These are phyloP conservation scores for Erodium texanum DNA, from an alignment of 441 rosid genomes.

Conservation along the genomic window DNA sequence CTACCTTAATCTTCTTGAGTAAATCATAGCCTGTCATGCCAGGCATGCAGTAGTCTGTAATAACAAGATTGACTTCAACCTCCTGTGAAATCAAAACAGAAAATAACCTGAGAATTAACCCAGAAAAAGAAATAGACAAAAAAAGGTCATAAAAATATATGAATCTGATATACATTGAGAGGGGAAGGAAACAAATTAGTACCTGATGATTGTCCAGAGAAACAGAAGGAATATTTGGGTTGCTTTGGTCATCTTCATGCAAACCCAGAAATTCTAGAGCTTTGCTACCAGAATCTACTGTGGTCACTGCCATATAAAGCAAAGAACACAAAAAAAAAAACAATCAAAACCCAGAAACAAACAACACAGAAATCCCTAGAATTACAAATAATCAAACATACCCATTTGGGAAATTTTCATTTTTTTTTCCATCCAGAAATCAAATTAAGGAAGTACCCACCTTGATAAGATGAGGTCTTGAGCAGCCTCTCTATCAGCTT, in stretches of 20 bases:
- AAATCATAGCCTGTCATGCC: slow-evolving; percentile 74
- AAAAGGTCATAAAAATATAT: background rate
- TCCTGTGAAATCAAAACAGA: slow-evolving; percentile 31
- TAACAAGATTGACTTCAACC: slow-evolving; percentile 50
- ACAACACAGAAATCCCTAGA: background rate
- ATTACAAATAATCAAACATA: background rate
- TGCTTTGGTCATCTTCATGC: slow-evolving; percentile 22
- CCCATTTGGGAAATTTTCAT: background rate
- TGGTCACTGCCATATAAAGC: slow-evolving; percentile 33
- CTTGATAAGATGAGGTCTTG: slow-evolving; percentile 59
- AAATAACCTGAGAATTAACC: background rate
- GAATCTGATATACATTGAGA: slow-evolving; percentile 10
- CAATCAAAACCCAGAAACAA: background rate
- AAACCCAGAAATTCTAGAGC: slow-evolving; percentile 61
- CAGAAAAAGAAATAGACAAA: background rate
- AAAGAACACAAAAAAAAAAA: background rate
- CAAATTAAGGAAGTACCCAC: slow-evolving; percentile 16
- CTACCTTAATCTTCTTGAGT: slow-evolving; percentile 65
- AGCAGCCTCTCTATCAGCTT: slow-evolving; percentile 55
- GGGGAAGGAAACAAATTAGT: slow-evolving; percentile 2
- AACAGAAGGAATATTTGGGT: slow-evolving; percentile 22
- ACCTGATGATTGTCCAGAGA: slow-evolving; percentile 40
- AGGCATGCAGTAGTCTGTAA: slow-evolving; percentile 70
- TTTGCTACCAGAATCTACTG: slow-evolving; percentile 58
- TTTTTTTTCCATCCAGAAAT: background rate